Conservation (phyloP, 73 alveolate species). For the Effrenium voratum region DNA sequence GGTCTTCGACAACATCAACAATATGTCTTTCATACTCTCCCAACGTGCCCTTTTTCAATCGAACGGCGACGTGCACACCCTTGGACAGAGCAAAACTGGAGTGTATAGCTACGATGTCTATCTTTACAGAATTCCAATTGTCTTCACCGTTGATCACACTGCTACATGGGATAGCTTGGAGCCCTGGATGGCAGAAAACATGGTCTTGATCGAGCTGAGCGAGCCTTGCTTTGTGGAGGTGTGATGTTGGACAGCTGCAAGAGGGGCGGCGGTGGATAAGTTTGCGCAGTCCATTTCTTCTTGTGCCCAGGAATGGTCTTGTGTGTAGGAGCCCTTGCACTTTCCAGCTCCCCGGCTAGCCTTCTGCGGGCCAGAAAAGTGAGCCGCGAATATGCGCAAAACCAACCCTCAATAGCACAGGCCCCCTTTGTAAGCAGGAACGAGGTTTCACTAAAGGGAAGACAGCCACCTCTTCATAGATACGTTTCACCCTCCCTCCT, state of each 20-base stretch:
- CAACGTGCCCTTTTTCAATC: not conserved
- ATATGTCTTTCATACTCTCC: not conserved
- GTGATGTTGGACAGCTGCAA: not conserved
- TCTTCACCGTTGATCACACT: not conserved
- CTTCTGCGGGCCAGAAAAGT: no score
- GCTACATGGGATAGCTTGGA: not conserved
- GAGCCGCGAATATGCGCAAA: no score
- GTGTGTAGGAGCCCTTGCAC: no score
- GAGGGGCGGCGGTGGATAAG: no score
- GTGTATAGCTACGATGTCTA: not conserved
- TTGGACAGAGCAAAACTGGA: not conserved
- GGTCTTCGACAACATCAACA: not conserved
- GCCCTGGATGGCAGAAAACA: not conserved
- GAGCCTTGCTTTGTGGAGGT: not conserved
- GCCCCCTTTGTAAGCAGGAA: no score
- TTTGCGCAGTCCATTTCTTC: no score
- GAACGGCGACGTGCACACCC: not conserved
- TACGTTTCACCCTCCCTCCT: no score
- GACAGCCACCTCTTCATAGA: no score
- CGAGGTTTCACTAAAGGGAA: no score
- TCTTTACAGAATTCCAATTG: not conserved
- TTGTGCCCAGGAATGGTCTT: no score
- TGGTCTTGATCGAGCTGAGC: not conserved
- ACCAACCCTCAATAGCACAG: no score
- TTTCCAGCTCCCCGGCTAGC: no score